Evolutionary conservation across 78 protist species (phyloP).

Genomic region (Protostelium mycophagum): DNA sequence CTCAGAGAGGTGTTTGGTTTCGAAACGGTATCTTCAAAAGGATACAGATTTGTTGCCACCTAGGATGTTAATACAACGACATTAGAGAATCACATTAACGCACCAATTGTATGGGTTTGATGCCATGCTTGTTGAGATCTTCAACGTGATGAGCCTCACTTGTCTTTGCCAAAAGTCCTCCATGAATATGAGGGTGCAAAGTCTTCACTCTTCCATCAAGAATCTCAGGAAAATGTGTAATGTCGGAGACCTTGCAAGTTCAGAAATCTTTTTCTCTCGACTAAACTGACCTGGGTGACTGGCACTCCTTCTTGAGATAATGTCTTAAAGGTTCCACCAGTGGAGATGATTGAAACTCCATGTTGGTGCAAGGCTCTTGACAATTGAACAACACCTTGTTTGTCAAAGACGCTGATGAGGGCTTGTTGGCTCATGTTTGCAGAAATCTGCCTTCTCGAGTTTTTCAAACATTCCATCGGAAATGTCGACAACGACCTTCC

Average conservation of each 20-base stretch:
- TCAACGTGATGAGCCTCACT: slow-evolving; percentile 16
- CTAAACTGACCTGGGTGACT: slow-evolving; percentile 8
- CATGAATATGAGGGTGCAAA: slow-evolving; percentile 83
- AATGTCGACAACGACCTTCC: too few species aligned
- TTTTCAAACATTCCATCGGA: too few species aligned
- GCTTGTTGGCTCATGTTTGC: slow-evolving; percentile 25
- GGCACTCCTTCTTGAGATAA: slow-evolving; percentile 48
- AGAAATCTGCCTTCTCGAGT: too few species aligned
- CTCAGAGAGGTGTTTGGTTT: slow-evolving; percentile 12
- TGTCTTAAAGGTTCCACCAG: slow-evolving; percentile 67
- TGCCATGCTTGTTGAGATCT: slow-evolving; percentile 5
- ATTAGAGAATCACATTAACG: not conserved
- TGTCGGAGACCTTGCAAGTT: slow-evolving; percentile 31
- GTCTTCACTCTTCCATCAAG: slow-evolving; percentile 86
- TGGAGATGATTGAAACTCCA: slow-evolving; percentile 40
- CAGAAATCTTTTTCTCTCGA: not conserved
- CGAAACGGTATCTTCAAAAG: slow-evolving; percentile 70
- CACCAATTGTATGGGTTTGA: slow-evolving; percentile 51
- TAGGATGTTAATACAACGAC: slow-evolving; percentile 13
- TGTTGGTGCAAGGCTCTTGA: slow-evolving; percentile 8
- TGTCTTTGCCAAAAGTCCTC: slow-evolving; percentile 61
- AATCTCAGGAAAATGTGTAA: slow-evolving; percentile 71
- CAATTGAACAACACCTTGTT: slow-evolving; percentile 63
- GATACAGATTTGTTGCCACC: slow-evolving; percentile 78
- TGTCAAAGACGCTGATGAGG: slow-evolving; percentile 68